phyloP scores from a whole-genome alignment of 164 flowering plant species.

The Magnolia officinalis region DNA sequence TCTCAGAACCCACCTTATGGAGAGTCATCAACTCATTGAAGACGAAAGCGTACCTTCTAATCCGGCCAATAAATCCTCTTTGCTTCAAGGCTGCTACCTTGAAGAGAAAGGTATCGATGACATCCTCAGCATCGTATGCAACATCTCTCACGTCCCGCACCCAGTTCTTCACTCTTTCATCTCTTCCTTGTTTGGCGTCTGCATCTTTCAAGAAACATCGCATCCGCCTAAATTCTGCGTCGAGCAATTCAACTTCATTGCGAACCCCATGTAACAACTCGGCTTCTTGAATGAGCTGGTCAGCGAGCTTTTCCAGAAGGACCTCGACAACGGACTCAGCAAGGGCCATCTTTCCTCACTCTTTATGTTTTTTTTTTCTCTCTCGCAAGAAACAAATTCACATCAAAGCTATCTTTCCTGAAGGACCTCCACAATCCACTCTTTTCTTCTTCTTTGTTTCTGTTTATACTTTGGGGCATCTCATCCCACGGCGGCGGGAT shows the following conservation, averaged over 20 bases:
- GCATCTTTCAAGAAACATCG: constrained; percentile 14
- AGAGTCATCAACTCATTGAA: not conserved
- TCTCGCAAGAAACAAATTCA: too few species aligned
- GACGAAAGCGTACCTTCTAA: not conserved
- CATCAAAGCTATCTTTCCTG: too few species aligned
- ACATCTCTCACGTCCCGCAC: constrained; percentile 19
- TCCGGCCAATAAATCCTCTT: not conserved
- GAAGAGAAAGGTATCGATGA: constrained; percentile 19
- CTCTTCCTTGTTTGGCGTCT: constrained; percentile 4
- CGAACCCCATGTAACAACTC: not conserved
- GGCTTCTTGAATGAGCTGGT: not conserved
- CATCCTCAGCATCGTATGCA: constrained; percentile 22
- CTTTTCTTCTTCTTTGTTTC: too few species aligned
- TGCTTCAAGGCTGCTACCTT: not conserved
- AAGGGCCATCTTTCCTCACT: not conserved
- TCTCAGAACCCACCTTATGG: not conserved
- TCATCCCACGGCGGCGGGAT: too few species aligned
- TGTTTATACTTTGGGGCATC: too few species aligned
- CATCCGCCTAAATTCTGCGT: constrained; percentile 11
- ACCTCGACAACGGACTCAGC: not conserved
- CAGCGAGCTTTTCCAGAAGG: not conserved
- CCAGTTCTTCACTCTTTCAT: constrained; percentile 11
- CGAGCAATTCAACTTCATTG: not conserved
- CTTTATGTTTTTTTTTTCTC: not conserved
- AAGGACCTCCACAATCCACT: too few species aligned